These are phyloP conservation scores for Russula sp. DNA, from an alignment of 768 basidiomycete genomes.

Conservation along the genomic window DNA sequence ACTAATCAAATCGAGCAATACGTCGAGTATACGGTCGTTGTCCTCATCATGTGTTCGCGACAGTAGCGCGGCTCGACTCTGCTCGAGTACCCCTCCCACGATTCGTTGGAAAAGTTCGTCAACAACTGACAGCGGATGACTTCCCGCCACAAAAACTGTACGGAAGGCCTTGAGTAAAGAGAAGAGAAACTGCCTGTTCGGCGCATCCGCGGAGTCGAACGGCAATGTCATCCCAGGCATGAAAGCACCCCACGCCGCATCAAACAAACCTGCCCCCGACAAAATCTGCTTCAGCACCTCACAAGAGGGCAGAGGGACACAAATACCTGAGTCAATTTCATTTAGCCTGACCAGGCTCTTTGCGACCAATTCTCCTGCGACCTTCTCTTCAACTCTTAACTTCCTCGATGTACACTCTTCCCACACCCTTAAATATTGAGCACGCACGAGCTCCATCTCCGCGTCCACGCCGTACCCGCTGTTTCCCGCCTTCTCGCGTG, in stretches of 20 bases:
- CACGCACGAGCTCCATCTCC: slow-evolving; percentile 40
- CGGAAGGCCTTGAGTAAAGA: slow-evolving; percentile 47
- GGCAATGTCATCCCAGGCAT: slow-evolving; percentile 34
- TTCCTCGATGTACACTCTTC: slow-evolving; percentile 43
- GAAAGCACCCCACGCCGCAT: slow-evolving; percentile 49
- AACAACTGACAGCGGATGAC: slow-evolving; percentile 33
- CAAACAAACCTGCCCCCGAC: slow-evolving; percentile 43
- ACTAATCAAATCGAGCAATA: slow-evolving; percentile 47
- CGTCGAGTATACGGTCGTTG: slow-evolving; percentile 27
- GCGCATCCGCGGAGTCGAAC: slow-evolving; percentile 9
- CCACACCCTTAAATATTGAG: slow-evolving; percentile 51
- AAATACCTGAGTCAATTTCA: slow-evolving; percentile 35
- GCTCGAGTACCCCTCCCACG: slow-evolving; percentile 38
- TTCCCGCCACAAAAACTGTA: slow-evolving; percentile 40
- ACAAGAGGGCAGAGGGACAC: background rate
- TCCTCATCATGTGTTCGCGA: slow-evolving; percentile 30
- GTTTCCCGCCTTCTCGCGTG: slow-evolving; percentile 24
- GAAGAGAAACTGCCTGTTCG: slow-evolving; percentile 41
- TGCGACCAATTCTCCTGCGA: slow-evolving; percentile 45
- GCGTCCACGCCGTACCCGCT: slow-evolving; percentile 19
- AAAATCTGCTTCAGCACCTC: background rate
- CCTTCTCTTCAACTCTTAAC: slow-evolving; percentile 48
- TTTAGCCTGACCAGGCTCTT: slow-evolving; percentile 40
- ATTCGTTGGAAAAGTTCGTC: slow-evolving; percentile 38
- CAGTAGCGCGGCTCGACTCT: slow-evolving; percentile 35